phyloP scores from a whole-genome alignment of 176 grass and related monocot genomes.

The Metroxylon sagu region DNA sequence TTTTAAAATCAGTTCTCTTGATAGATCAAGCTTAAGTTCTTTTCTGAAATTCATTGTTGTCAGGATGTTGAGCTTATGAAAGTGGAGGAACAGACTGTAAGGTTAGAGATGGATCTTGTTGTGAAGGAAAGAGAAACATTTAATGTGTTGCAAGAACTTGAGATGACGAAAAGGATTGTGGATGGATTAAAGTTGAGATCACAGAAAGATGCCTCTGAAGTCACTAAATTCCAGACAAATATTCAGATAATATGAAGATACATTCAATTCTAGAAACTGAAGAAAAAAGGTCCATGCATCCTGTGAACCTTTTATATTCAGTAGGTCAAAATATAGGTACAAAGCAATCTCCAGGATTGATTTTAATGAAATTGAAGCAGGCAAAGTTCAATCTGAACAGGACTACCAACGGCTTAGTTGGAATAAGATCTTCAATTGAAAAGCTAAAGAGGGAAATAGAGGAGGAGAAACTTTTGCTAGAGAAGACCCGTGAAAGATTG shows the following conservation, averaged over 20 bases:
- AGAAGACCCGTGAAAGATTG: conserved; percentile 61
- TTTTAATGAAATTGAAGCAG: conserved; percentile 73
- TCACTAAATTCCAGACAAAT: background rate
- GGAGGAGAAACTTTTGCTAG: conserved; percentile 51
- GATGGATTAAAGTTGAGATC: conserved; percentile 55
- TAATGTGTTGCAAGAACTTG: conserved; percentile 75
- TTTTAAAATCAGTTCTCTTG: too few species aligned
- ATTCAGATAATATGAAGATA: conserved; percentile 6
- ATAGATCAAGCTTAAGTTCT: conserved; percentile 2
- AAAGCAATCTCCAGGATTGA: conserved; percentile 38
- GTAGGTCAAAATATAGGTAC: conserved; percentile 20
- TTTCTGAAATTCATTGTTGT: conserved; percentile 20
- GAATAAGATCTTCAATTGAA: conserved; percentile 16
- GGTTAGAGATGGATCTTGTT: conserved; percentile 96
- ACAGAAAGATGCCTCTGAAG: conserved; percentile 34
- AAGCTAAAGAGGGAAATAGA: conserved; percentile 52
- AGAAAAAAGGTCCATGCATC: conserved; percentile 15
- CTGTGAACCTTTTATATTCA: conserved; percentile 3
- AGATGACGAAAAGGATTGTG: conserved; percentile 58
- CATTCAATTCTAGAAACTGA: conserved; percentile 19
- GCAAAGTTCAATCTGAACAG: conserved; percentile 73
- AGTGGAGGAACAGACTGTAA: conserved; percentile 89
- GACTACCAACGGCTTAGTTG: conserved; percentile 24
- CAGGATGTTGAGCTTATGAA: conserved; percentile 95
- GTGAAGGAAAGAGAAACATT: conserved; percentile 87